Evolutionary conservation across 1,139 yeast species (phyloP).

Genomic region (Pneumocystis carinii): DNA sequence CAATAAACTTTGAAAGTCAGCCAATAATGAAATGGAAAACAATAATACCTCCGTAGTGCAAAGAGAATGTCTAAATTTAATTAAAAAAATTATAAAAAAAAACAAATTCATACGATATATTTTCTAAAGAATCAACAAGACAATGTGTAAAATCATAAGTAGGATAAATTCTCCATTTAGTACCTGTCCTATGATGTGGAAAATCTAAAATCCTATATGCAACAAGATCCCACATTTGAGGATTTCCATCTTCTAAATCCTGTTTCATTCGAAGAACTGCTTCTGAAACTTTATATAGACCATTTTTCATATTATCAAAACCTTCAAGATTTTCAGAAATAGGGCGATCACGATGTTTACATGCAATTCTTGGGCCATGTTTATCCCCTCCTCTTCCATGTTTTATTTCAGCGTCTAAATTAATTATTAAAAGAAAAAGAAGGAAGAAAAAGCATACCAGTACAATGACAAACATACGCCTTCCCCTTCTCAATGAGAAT

Average conservation of each 20-base stretch:
- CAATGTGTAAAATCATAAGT: slow-evolving; percentile 98
- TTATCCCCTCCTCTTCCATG: slow-evolving; percentile 76
- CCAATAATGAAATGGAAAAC: not conserved
- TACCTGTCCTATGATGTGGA: slow-evolving; percentile 91
- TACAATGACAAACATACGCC: slow-evolving; percentile 89
- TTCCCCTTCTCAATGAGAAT: slow-evolving; percentile 48
- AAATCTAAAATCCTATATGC: slow-evolving; percentile 94
- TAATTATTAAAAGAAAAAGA: not conserved
- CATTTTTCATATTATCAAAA: slow-evolving; percentile 85
- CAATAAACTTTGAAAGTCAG: slow-evolving; percentile 70
- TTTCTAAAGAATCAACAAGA: slow-evolving; percentile 92
- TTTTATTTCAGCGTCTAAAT: slow-evolving; percentile 63
- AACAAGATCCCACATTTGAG: slow-evolving; percentile 99
- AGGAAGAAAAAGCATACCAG: slow-evolving; percentile 22
- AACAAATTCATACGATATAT: slow-evolving; percentile 38
- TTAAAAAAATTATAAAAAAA: slow-evolving; percentile 42
- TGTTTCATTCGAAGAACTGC: slow-evolving; percentile 96
- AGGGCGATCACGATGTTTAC: slow-evolving; percentile 56
- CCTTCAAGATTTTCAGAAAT: slow-evolving; percentile 61
- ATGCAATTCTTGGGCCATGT: slow-evolving; percentile 80
- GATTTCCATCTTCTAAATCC: slow-evolving; percentile 79
- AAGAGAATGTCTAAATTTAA: slow-evolving; percentile 8
- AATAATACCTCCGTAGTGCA: slow-evolving; percentile 11
- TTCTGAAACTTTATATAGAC: slow-evolving; percentile 73
- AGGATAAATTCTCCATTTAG: slow-evolving; percentile 94